Evolutionary conservation across 805 yeast genomes (phyloP), one percentile per base, ranked within the genome.

Genomic region (Aciculoconidium aculeatum): DNA sequence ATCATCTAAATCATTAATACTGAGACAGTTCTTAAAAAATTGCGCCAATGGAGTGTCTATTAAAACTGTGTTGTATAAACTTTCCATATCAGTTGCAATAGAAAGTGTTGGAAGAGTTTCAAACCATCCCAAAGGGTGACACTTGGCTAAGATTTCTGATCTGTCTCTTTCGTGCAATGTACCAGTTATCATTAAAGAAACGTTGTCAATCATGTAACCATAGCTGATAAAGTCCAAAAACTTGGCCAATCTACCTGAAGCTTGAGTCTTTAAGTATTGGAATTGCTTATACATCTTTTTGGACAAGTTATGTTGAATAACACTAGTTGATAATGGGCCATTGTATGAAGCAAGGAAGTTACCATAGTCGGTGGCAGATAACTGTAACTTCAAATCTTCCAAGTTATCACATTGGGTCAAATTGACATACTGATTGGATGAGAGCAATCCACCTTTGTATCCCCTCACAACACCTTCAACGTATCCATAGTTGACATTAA

Each of bases 131-230:
- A 92, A 68, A 0, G 98, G 98, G 54, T 92, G 95, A 55, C 96
- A 87, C 53, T 96, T 78, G 35, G 77, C 77, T 48, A 92, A 70
- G 30, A 94, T 80, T 50, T 92, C 98, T 23, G 76, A 61, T 49
- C 84, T 77, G 58, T 94, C 96, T 49, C 97, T 74, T 50, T 88
- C 94, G 53, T 92, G 98, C 37, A 92, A 74, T 0, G 98, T 87
- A 13, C 99, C 99, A 1, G 96, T 88, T 50, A 92, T 90, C 81
- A 92, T 82, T 49, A 92, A 68, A 14, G 92, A 84, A 21, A 92
- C 95, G 56, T 92, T 92, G 62, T 92, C 98, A 50, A 92, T 94
- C 99, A 92, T 92, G 61, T 94, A 92, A 7, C 96, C 94, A 53
- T 88, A 92, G 25, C 94, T 80, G 53, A 94, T 86, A 55, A 65